phyloP scores from a whole-genome alignment of 176 grass and related monocot species.

The Chloris gayana region DNA sequence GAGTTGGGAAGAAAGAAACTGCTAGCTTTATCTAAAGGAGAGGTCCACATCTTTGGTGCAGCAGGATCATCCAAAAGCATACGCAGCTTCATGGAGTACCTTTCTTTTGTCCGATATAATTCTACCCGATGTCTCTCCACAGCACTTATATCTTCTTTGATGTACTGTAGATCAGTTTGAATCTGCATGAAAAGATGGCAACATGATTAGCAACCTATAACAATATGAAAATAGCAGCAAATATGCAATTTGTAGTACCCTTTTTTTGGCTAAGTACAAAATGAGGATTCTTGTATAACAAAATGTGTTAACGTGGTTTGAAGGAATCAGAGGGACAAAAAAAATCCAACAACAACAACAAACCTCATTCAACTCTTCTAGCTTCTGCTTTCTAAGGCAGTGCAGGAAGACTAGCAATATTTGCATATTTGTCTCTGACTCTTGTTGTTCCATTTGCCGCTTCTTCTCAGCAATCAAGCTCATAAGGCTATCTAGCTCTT shows the following conservation, averaged over 20 bases:
- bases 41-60: conserved; percentile 64
- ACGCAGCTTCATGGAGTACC: conserved; percentile 91
- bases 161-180: conserved; percentile 96
- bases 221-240: conserved; percentile 1
- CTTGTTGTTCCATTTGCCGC: conserved; percentile 95
- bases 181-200: conserved; percentile 53
- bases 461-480: conserved; percentile 90
- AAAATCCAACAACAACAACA: conserved; percentile 23
- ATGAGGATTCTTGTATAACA: background rate
- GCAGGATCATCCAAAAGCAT: conserved; percentile 90
- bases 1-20: conserved; percentile 57
- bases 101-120: conserved; percentile 85
- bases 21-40: conserved; percentile 68
- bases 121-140: conserved; percentile 88
- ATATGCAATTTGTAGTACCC: background rate
- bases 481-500: conserved; percentile 84
- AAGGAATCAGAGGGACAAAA: conserved; percentile 2
- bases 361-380: conserved; percentile 98
- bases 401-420: conserved; percentile 95
- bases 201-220: conserved; percentile 25
- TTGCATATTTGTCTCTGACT: conserved; percentile 98
- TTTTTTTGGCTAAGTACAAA: background rate
- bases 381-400: conserved; percentile 95
- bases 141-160: conserved; percentile 94
- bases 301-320: background rate